Conservation (phyloP, 2,329 filamentous ascomycete genomes). For the Gaeumannomyces sp. region DNA sequence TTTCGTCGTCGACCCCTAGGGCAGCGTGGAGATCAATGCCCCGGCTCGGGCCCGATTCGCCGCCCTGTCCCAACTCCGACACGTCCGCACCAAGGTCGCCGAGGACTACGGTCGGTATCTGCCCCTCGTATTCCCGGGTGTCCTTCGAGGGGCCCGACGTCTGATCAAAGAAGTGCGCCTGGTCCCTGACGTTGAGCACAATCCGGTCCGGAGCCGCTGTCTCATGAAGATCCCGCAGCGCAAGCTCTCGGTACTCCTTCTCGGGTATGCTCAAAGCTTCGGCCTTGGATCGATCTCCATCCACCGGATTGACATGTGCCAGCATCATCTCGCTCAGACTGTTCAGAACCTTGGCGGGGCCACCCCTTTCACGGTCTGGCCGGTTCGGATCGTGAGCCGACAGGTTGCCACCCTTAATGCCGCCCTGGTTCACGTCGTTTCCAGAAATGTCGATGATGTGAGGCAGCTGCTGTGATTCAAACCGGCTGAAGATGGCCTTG, state of each 20-base stretch:
- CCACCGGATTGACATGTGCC: conserved; percentile 74
- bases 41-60: conserved; percentile 14
- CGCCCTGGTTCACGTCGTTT: conserved; percentile 92
- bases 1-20: conserved; percentile 65
- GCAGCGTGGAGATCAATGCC: conserved; percentile 55
- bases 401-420: conserved; percentile 72
- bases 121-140: conserved; percentile 54
- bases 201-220: conserved; percentile 71
- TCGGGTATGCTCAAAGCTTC: conserved; percentile 48
- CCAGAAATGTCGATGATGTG: conserved; percentile 88
- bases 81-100: conserved; percentile 59
- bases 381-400: conserved; percentile 54
- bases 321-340: conserved; percentile 90
- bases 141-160: conserved; percentile 41
- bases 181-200: conserved; percentile 80
- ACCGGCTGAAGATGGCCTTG: conserved; percentile 40
- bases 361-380: conserved; percentile 65
- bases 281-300: conserved; percentile 29
- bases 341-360: conserved; percentile 85
- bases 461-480: conserved; percentile 61
- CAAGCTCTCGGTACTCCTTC: conserved; percentile 66
- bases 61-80: conserved; percentile 40
- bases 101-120: conserved; percentile 64
- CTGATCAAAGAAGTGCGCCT: conserved; percentile 67
- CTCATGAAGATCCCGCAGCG: conserved; percentile 72